Conservation (phyloP, 345 rosid species). For the Eucalyptus marginata region DNA sequence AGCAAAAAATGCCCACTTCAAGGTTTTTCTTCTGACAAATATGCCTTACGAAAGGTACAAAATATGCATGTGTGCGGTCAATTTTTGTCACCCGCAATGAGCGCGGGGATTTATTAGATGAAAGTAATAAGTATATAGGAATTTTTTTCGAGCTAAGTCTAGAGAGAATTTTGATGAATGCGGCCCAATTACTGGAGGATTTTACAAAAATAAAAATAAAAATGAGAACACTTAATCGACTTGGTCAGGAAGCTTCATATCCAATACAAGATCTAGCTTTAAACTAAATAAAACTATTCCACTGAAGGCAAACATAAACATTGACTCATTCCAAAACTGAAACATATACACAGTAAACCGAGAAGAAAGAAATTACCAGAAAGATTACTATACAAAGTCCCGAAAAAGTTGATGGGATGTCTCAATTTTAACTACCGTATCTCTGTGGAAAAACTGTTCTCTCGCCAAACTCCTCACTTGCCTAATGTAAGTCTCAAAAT, state of each 20-base stretch:
- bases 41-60: neutral
- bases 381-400: neutral
- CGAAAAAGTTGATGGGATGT: neutral
- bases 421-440: neutral
- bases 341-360: neutral
- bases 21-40: neutral
- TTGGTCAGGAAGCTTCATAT: neutral
- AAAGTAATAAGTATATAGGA: neutral
- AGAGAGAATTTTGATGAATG: neutral
- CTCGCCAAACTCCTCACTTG: slow-evolving; percentile 54
- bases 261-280: neutral
- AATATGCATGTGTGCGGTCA: neutral
- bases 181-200: neutral
- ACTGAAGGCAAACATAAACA: neutral
- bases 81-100: neutral
- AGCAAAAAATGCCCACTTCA: neutral
- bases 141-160: neutral
- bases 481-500: slow-evolving; percentile 31
- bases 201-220: neutral
- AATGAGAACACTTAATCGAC: neutral
- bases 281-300: neutral
- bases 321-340: neutral
- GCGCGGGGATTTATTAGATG: neutral
- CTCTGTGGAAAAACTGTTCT: slow-evolving; percentile 38
- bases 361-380: neutral